Percentiles rank a stretch among this genome's conserved stretches.
Conservation (phyloP, 768 basidiomycete genomes). For the Tulasnella sp. region DNA sequence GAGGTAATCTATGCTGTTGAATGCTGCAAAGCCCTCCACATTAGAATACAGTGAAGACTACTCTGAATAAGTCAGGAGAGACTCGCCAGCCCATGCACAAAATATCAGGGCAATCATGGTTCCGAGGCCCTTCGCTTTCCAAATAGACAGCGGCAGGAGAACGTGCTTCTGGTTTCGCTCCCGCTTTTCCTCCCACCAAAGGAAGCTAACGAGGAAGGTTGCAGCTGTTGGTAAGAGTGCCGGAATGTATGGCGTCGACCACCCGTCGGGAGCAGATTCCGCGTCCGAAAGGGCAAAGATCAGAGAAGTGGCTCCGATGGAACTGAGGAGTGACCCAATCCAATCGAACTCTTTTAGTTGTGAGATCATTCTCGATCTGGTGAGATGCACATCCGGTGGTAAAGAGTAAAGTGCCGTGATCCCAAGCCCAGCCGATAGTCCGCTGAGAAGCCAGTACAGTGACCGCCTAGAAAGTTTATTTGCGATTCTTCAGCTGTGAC, state of each 20-base stretch:
- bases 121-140: constrained; percentile 16
- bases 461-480: not conserved
- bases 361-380: not conserved
- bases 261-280: constrained; percentile 14
- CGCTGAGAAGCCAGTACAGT: constrained; percentile 17
- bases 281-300: constrained; percentile 20
- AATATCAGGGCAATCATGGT: constrained; percentile 9
- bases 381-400: constrained; percentile 6
- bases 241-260: constrained; percentile 15
- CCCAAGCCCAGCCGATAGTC: constrained; percentile 1
- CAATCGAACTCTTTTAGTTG: constrained; percentile 14
- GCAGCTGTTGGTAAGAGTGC: constrained; percentile 18
- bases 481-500: not conserved
- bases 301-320: not conserved
- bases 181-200: constrained; percentile 19
- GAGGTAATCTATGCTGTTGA: constrained; percentile 12
- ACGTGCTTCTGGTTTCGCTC: constrained; percentile 1
- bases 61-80: not conserved
- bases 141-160: constrained; percentile 9
- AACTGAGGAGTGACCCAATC: constrained; percentile 8
- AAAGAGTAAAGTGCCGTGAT: not conserved
- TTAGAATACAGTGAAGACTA: not conserved
- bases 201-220: constrained; percentile 16
- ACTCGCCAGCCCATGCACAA: constrained; percentile 8
- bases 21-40: not conserved